A percentile compares a stretch with the other conserved stretches of the same genome.
Evolutionary conservation across 768 basidiomycete species (phyloP).

Genomic region (Amanita muscaria): DNA sequence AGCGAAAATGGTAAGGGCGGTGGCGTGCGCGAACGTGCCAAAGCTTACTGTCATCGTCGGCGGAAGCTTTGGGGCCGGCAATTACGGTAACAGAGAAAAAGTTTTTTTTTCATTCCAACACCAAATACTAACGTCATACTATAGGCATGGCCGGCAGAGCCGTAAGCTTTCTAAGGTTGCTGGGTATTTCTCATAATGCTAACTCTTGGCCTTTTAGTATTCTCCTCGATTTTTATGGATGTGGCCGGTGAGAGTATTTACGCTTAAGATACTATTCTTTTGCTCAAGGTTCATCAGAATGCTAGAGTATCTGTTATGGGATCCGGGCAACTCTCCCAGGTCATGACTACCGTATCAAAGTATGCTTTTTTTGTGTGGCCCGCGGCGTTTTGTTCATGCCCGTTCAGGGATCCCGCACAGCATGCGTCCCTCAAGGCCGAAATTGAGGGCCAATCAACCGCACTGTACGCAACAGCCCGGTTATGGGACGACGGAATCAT

Average conservation of each 20-base stretch:
- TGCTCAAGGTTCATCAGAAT: constrained; percentile 39
- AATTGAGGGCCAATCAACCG: constrained; percentile 85
- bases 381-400: background rate
- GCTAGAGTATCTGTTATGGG: constrained; percentile 96
- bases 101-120: constrained; percentile 2
- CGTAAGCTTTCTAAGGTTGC: constrained; percentile 41
- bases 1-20: constrained; percentile 95
- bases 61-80: constrained; percentile 91
- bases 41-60: constrained; percentile 91
- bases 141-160: constrained; percentile 89
- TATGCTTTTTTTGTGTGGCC: constrained; percentile 25
- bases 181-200: constrained; percentile 4
- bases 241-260: constrained; percentile 72
- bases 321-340: constrained; percentile 83
- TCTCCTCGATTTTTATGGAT: constrained; percentile 95
- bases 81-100: constrained; percentile 60
- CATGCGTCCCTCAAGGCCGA: constrained; percentile 66
- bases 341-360: constrained; percentile 87
- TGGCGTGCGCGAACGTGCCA: constrained; percentile 89
- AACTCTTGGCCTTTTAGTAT: constrained; percentile 42
- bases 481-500: constrained; percentile 94
- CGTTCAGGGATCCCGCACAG: constrained; percentile 64
- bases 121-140: constrained; percentile 5
- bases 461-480: constrained; percentile 84
- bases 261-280: constrained; percentile 3